Evolutionary conservation across 768 basidiomycete species (phyloP), one percentile per base, ranked within the genome.

Genomic region (Lentinula lateritia): DNA sequence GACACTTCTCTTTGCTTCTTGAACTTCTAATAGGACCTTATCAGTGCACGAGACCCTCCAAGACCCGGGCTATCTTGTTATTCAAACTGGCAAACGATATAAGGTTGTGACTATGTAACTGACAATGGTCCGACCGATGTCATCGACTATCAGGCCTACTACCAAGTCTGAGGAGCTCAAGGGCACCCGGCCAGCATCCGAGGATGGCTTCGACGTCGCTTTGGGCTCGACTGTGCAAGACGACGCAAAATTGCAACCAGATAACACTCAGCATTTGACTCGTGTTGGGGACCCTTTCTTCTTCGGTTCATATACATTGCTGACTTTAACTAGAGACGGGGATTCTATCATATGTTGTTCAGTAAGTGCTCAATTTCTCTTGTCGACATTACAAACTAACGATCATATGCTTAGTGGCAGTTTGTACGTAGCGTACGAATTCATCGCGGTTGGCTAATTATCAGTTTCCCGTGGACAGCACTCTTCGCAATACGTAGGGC

Each of bases 401-500:
- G 0, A 48, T 3, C 7, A n/a, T 48, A 5, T 5, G 8, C n/a
- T 23, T 48, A 48, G 46, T 56, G 41, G 12, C 28, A 55, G 16
- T 16, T 43, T 28, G 50, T 8, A 20, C 36, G 43, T 16, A 64
- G 62, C 28, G 2, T 8, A 56, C 15, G 28, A 28, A 28, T 28
- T 28, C 28, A 28, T 28, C 28, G 3, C 28, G 28, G 28, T 28
- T 28, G 3, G 28, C 28, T 28, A 28, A 28, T 28, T 28, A 52
- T 35, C 6, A 16, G 16, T 23, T 41, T 62, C 20, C 46, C 32
- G 9, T 20, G 18, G 20, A n/a, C 28, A 85, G 84, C 84, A 9
- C 85, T 86, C 36, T 80, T 85, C 75, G 83, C 84, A 35, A 84
- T 86, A 61, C 84, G 84, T 85, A 65, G 71, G 84, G 9, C 32